A percentile compares a stretch with the other conserved stretches of the same genome.
These are phyloP conservation scores for Cyclotella baltica DNA, from an alignment of 108 stramenopile species.

Conservation along the genomic window DNA sequence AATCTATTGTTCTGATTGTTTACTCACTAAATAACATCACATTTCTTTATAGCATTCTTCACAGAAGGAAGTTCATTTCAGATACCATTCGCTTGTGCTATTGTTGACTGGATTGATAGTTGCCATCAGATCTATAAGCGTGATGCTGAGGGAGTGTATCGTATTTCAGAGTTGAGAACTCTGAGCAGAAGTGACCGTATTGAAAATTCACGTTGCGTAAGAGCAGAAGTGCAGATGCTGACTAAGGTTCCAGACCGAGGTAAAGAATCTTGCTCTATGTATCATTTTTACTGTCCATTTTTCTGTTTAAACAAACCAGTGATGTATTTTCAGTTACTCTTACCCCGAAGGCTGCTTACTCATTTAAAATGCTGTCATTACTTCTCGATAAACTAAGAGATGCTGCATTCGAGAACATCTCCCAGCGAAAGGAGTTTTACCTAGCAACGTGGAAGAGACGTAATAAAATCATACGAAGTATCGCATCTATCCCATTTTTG, in stretches of 20 bases:
- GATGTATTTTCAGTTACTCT: neutral
- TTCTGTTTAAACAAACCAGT: neutral
- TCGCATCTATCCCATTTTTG: slow-evolving; percentile 27
- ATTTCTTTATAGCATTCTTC: slow-evolving; percentile 9
- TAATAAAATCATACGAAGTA: slow-evolving; percentile 18
- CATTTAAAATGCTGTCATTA: slow-evolving; percentile 30
- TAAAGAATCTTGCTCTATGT: neutral
- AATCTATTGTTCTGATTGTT: neutral
- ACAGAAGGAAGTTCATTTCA: slow-evolving; percentile 18
- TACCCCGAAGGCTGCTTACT: slow-evolving; percentile 28
- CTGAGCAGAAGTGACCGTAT: slow-evolving; percentile 20
- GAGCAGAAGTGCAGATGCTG: slow-evolving; percentile 29
- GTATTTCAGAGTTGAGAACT: slow-evolving; percentile 28
- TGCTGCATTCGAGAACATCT: slow-evolving; percentile 17
- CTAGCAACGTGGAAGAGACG: slow-evolving; percentile 14
- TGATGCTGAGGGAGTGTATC: neutral
- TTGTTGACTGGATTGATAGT: slow-evolving; percentile 29
- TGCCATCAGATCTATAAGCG: slow-evolving; percentile 26
- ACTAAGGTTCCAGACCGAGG: slow-evolving; percentile 1
- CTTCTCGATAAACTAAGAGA: slow-evolving; percentile 15
- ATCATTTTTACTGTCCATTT: neutral
- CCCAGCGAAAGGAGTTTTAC: slow-evolving; percentile 19
- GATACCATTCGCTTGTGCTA: slow-evolving; percentile 31
- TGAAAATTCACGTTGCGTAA: slow-evolving; percentile 19
- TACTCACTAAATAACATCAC: neutral